These are phyloP conservation scores for Xerocomus brunneocitrinus DNA, from an alignment of 768 basidiomycete genomes.

Conservation along the genomic window DNA sequence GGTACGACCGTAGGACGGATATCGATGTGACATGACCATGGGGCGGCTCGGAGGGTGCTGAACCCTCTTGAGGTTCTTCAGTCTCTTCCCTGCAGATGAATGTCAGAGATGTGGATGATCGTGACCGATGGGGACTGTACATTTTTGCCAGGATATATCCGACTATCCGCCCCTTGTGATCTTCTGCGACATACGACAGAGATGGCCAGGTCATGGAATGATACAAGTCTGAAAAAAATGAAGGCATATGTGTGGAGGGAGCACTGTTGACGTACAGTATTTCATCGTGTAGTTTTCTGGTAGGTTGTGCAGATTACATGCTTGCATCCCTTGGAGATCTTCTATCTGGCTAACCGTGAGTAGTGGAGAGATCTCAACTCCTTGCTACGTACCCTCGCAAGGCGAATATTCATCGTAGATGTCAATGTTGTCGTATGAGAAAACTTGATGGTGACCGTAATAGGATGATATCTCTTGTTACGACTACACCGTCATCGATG, in stretches of 20 bases:
- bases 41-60: constrained; percentile 47
- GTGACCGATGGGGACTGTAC: constrained; percentile 40
- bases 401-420: constrained; percentile 27
- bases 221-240: constrained; percentile 67
- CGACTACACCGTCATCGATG: constrained; percentile 18
- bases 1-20: constrained; percentile 85
- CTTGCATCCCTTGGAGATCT: constrained; percentile 90
- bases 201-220: constrained; percentile 91
- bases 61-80: constrained; percentile 40
- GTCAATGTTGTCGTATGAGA: neutral
- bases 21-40: constrained; percentile 97
- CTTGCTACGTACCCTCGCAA: constrained; percentile 23
- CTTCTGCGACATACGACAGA: constrained; percentile 89
- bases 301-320: constrained; percentile 87
- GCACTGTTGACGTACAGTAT: constrained; percentile 49
- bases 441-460: neutral
- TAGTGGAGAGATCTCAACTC: neutral
- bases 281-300: constrained; percentile 89
- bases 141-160: constrained; percentile 97
- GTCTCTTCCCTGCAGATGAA: constrained; percentile 49
- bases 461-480: neutral
- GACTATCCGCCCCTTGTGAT: constrained; percentile 82
- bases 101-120: constrained; percentile 24
- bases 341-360: constrained; percentile 53
- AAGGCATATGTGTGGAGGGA: neutral